phyloP scores from a whole-genome alignment of 1,139 yeast genomes.

The Yamadazyma spencermartinsiae region DNA sequence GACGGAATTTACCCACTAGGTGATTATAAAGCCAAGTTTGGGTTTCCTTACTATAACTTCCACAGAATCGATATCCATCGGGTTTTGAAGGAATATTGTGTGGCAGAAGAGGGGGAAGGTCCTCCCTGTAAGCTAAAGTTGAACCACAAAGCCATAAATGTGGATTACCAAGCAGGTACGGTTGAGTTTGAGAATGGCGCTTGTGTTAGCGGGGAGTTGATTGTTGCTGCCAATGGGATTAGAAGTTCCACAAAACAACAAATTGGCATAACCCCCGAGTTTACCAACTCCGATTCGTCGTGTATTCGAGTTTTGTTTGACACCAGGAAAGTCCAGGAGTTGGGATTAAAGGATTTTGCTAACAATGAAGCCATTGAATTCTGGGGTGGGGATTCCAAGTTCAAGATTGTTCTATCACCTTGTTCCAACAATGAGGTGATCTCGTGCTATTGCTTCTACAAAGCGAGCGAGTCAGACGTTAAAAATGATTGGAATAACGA shows the following conservation, averaged over 20 bases:
- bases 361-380: slow-evolving; percentile 28
- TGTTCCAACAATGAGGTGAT: slow-evolving; percentile 25
- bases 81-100: slow-evolving; percentile 19
- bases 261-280: slow-evolving; percentile 20
- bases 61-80: slow-evolving; percentile 24
- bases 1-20: slow-evolving; percentile 18
- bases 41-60: slow-evolving; percentile 21
- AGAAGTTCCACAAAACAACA: slow-evolving; percentile 25
- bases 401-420: slow-evolving; percentile 27
- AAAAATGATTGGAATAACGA: slow-evolving; percentile 26
- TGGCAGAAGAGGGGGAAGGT: slow-evolving; percentile 18
- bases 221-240: slow-evolving; percentile 41
- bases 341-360: slow-evolving; percentile 16
- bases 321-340: slow-evolving; percentile 19
- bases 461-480: slow-evolving; percentile 14
- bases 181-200: slow-evolving; percentile 25
- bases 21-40: slow-evolving; percentile 25
- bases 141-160: slow-evolving; percentile 21
- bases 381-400: slow-evolving; percentile 28
- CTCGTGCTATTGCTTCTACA: slow-evolving; percentile 27
- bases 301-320: slow-evolving; percentile 22
- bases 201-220: slow-evolving; percentile 27
- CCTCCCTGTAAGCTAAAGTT: slow-evolving; percentile 20
- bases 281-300: slow-evolving; percentile 20
- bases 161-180: slow-evolving; percentile 22